Evolutionary conservation across 495 filamentous ascomycete genomes (phyloP), one percentile per base, ranked within the genome.

Genomic region (Penicillium paradoxum): DNA sequence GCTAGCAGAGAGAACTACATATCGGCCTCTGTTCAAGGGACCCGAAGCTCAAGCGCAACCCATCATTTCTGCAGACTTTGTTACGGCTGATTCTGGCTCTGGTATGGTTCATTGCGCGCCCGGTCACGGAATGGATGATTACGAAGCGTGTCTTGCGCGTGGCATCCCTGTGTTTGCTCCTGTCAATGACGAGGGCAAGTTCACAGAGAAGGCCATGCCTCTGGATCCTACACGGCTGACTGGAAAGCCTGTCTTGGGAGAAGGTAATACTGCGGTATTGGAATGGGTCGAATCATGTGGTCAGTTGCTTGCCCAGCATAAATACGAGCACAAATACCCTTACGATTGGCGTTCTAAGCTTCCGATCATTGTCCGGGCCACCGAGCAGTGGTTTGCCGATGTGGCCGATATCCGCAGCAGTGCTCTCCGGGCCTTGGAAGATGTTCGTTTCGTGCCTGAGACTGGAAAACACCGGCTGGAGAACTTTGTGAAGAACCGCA

Each of bases 301-400:
- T 17, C 61, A 69, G n/a, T 78, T 97, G 13, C 69, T 96, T 21
- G 73, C 76, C 3, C 77, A 78, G 10, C 84, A 92, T 51, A 73
- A 74, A 45, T 88, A 91, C 67, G 72, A 71, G 49, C 95, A 97
- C 76, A 97, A 95, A 65, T 96, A 97, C 66, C 93, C 93, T 0
- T 95, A 96, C 63, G 93, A 99, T 67, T 97, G 93, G 95, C 79
- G 95, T 30, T 93, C 93, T 3, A 97, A 97, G 66, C 79, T 83
- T 54, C 93, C 93, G 17, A 82, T 97, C 22, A 90, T 99, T 53
- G 78, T 96, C 15, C 71, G 93, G 56, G 92, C 93, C 18, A 99
- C 93, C 0, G 89, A 88, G 38, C 93, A 99, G 72, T 99, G 93
- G 93, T 97, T 99, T 60, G 90, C 93, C 36, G 87, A 96, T 68